phyloP scores from a whole-genome alignment of 495 filamentous ascomycete genomes.

The Bombardia bombarda region DNA sequence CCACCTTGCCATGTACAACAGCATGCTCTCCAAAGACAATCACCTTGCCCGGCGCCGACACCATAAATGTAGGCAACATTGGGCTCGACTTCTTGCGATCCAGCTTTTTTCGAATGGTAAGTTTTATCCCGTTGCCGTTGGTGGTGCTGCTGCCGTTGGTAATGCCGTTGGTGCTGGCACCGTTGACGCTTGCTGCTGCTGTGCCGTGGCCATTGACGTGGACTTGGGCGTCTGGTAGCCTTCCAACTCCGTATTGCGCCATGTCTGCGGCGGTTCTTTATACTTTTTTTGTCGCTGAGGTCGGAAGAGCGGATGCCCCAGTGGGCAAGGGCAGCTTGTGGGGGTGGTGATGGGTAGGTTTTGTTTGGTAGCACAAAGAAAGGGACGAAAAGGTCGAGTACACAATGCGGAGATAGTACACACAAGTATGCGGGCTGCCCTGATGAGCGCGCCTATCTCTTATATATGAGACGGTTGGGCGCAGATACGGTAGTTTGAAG shows the following conservation, averaged over 20 bases:
- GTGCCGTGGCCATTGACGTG: conserved; percentile 10
- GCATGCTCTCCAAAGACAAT: conserved; percentile 97
- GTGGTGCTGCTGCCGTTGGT: conserved; percentile 13
- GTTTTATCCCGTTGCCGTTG: conserved; percentile 10
- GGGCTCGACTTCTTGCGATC: conserved; percentile 47
- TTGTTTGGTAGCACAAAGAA: no score
- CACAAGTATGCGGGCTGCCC: no score
- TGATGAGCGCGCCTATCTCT: no score
- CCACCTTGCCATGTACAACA: conserved; percentile 86
- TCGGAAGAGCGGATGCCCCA: neutral
- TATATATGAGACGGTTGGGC: no score
- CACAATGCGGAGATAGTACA: no score
- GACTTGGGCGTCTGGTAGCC: conserved; percentile 5
- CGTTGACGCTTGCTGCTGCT: conserved; percentile 9
- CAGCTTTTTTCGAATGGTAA: conserved; percentile 20
- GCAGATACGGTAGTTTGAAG: no score
- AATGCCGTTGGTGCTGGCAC: conserved; percentile 4
- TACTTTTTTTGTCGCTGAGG: neutral
- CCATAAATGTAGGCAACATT: conserved; percentile 86
- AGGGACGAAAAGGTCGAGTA: no score
- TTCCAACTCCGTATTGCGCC: conserved; percentile 23
- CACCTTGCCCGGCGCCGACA: conserved; percentile 94
- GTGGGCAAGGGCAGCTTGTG: no score
- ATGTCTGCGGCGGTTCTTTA: no score
- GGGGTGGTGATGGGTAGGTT: no score